Percentiles rank a stretch among this genome's conserved stretches.
Evolutionary conservation across 345 rosid genomes (phyloP).

Genomic region (Mercurialis annua): DNA sequence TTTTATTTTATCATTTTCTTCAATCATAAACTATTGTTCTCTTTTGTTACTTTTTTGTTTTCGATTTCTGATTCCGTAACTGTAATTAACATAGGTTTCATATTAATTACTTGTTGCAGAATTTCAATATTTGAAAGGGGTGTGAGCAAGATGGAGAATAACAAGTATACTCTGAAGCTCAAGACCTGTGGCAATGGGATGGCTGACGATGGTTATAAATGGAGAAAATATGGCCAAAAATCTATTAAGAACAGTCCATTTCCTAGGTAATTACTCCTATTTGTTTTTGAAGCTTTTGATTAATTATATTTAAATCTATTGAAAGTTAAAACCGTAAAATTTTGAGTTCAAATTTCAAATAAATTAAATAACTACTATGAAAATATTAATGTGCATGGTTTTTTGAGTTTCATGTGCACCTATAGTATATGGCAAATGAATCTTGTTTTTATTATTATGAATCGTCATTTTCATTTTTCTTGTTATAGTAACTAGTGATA

Average conservation of each 20-base stretch:
- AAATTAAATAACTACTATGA: too few species aligned
- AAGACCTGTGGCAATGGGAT: constrained; percentile 51
- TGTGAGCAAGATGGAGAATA: constrained; percentile 43
- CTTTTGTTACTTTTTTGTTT: neutral
- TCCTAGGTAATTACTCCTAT: constrained; percentile 49
- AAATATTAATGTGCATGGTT: too few species aligned
- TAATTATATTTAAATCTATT: neutral
- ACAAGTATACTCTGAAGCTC: constrained; percentile 65
- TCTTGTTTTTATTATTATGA: neutral
- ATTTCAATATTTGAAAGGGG: constrained; percentile 35
- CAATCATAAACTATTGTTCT: too few species aligned
- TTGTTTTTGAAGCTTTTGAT: neutral
- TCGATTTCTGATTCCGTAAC: too few species aligned
- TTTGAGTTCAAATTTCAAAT: too few species aligned
- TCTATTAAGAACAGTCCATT: constrained; percentile 78
- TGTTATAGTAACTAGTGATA: neutral
- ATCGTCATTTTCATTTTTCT: neutral
- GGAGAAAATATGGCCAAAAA: constrained; percentile 97
- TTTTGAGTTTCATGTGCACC: neutral
- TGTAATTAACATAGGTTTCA: neutral
- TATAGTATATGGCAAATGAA: neutral
- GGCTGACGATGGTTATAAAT: constrained; percentile 88
- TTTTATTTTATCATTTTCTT: too few species aligned
- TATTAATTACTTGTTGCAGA: constrained; percentile 1
- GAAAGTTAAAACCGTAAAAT: too few species aligned